Percentiles rank a stretch among this genome's conserved stretches.
These are phyloP conservation scores for Musa itinerans DNA, from an alignment of 176 grass and related monocot species.

Conservation along the genomic window DNA sequence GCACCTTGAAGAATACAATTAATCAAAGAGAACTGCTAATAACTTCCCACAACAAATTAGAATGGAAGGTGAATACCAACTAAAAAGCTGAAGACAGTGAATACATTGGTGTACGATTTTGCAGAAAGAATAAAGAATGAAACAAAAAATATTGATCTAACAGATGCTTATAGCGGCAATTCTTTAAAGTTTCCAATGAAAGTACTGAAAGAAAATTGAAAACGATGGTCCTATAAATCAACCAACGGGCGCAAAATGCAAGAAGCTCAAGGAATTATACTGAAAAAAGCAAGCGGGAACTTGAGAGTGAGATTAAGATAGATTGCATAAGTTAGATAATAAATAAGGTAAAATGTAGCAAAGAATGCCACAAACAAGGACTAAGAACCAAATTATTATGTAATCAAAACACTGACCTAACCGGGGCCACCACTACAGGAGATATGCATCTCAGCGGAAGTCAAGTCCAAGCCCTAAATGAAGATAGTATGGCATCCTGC, in stretches of 20 bases:
- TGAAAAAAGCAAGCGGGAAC: not conserved
- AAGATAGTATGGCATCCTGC: slow-evolving; percentile 85
- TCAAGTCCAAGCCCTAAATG: slow-evolving; percentile 56
- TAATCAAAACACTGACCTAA: slow-evolving; percentile 89
- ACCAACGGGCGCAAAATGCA: not conserved
- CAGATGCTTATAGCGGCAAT: not conserved
- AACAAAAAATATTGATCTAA: not conserved
- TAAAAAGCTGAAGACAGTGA: not conserved
- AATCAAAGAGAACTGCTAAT: not conserved
- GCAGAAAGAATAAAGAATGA: not conserved
- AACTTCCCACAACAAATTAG: not conserved
- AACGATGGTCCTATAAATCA: not conserved
- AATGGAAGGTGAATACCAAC: not conserved
- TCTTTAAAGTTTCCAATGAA: not conserved
- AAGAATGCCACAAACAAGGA: slow-evolving; percentile 35
- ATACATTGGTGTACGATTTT: not conserved
- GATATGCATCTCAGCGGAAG: slow-evolving; percentile 78
- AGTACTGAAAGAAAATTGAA: not conserved
- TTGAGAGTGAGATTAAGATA: not conserved
- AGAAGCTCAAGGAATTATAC: slow-evolving; percentile 5
- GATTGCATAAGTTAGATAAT: not conserved
- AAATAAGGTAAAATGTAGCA: slow-evolving; percentile 17
- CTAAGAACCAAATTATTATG: slow-evolving; percentile 47
- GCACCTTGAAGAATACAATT: not conserved
- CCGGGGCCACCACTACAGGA: slow-evolving; percentile 51